Base-by-base conservation (phyloP, 2,329 filamentous ascomycete species). In the Fusarium fujikuroi region DNA sequence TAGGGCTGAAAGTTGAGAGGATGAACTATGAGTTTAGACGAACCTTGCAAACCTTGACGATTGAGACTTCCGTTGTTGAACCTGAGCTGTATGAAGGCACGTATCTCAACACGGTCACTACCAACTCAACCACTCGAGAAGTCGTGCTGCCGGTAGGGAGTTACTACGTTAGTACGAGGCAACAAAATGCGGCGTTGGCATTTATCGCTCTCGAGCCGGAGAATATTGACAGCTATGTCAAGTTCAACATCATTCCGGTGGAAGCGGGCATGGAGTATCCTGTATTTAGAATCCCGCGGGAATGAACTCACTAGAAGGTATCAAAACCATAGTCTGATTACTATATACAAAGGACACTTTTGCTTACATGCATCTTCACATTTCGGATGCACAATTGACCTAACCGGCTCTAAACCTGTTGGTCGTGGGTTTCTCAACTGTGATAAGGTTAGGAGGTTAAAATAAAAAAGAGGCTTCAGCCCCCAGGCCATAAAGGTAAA, bases 181-280 rank as follows among this genome's bases (percentile, higher is more conserved):
- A 71, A 28, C 58, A 71, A 12, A 71, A 71, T 30, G 67, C 69
- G 0, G 69, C 67, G 4, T 47, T 71, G 14, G 68, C 63, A 0
- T 68, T 71, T 1, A 63, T 68, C 18, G 49, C 67, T 2, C 40
- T 71, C 0, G 69, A 71, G 30, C 69, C 67, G 0, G 68, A 71
- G 43, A 71, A 63, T 6, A 67, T 68, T 11, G 69, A 68, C 15
- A 71, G 63, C 18, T 71, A 68, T 23, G 67, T 71, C 19, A 53
- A 37, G 19, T 71, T 71, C 19, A 58, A 58, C 7, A 56, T 71
- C 3, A 67, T 71, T 21, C 67, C 61, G 3, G 54, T 71, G 0
- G 30, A 61, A 8, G 37, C 44, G 3, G 68, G 61, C 0, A 62
- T 57, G 61, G 68, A 71, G 12, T 71, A 71, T 19, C 67, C 68